These are phyloP conservation scores for Mycena crocata DNA, from an alignment of 768 basidiomycete genomes.

Conservation along the genomic window DNA sequence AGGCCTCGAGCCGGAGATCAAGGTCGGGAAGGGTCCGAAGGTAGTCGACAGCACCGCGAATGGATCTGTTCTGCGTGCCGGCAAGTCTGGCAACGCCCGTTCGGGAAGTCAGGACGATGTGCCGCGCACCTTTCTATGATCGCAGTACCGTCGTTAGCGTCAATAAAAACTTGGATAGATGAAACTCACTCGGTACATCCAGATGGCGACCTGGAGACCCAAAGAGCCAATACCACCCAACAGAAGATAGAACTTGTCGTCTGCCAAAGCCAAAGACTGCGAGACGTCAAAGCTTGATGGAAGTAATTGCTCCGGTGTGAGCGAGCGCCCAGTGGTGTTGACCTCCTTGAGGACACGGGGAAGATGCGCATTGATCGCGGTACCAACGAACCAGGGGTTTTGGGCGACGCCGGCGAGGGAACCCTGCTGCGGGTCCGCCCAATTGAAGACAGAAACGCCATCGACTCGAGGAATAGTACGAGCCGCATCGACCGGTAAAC, in stretches of 20 bases:
- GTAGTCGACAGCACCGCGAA: too few species aligned
- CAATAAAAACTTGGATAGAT: background rate
- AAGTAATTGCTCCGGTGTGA: slow-evolving; percentile 9
- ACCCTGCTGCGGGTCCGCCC: too few species aligned
- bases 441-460: too few species aligned
- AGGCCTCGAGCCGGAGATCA: slow-evolving; percentile 43
- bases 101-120: slow-evolving; percentile 52
- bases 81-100: slow-evolving; percentile 42
- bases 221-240: slow-evolving; percentile 55
- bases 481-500: too few species aligned
- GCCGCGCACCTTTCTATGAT: slow-evolving; percentile 48
- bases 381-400: slow-evolving; percentile 6
- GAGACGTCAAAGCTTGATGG: slow-evolving; percentile 14
- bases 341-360: background rate
- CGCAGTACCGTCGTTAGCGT: background rate
- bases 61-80: too few species aligned
- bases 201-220: slow-evolving; percentile 51
- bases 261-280: slow-evolving; percentile 32
- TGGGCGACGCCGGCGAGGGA: too few species aligned
- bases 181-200: slow-evolving; percentile 53
- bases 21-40: slow-evolving; percentile 44
- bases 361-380: background rate
- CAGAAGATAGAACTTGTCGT: slow-evolving; percentile 48
- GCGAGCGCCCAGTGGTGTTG: background rate
- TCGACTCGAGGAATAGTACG: too few species aligned